Base-by-base conservation (phyloP, 345 rosid species). In the Theobroma cacao region DNA sequence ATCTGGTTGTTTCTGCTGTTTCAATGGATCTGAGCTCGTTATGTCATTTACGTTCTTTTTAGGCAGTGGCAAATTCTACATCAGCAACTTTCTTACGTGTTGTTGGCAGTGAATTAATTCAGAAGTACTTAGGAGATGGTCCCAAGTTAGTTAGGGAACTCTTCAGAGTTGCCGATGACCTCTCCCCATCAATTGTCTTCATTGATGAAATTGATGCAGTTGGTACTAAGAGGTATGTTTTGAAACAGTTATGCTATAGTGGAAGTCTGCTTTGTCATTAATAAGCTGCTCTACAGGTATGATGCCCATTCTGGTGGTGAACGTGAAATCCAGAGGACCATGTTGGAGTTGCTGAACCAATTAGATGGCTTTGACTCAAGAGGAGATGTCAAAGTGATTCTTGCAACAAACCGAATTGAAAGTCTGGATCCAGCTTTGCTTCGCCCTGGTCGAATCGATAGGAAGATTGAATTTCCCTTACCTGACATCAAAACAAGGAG, bases 401-500 rank as follows among this genome's bases (percentile, higher is more conserved):
- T 94, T 26, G 99, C 99, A 2, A 94, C 98, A 13, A 97, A 97
- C 88, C 83, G 98, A 78, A 97, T 94, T 62, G 98, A 97, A 81
- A 91, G 89, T 83, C 97, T 97, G 71, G 99, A 97, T 87, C 98
- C 99, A 3, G 98, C 98, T 81, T 85, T 97, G 81, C 97, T 97
- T 71, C 91, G 99, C 14, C 99, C 98, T 73, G 98, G 98, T 74
- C 85, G 98, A 31, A 91, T 97, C 75, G 99, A 97, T 80, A 87
- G 98, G 80, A 97, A 97, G 81, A 94, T 97, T 53, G 99, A 93
- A 80, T 94, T 97, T 81, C 99, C 99, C 20, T 95, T 97, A 64
- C 98, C 98, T n/a, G 99, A 97, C 79, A 91, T 97, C 83, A 94
- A 97, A 85, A 97, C 99, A 17, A 91, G 98, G 90, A 85, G 99